A percentile compares a stretch with the other conserved stretches of the same genome.
Evolutionary conservation across 371 early-diverging fungal species (phyloP).

Genomic region (Synchytrium microbalum): DNA sequence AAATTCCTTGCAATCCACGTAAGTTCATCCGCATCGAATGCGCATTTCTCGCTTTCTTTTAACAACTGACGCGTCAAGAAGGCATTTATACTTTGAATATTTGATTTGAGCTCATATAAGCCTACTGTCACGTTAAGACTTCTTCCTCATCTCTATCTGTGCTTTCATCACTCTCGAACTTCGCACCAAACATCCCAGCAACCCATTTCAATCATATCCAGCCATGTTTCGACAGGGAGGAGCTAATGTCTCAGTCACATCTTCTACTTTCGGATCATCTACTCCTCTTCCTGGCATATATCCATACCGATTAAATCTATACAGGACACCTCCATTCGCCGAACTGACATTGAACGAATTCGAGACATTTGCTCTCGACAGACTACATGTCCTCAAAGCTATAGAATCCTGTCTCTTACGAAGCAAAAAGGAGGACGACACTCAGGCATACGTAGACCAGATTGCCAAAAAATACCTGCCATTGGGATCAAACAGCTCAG

Average conservation of each 20-base stretch:
- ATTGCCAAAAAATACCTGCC: conserved; percentile 53
- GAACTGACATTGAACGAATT: conserved; percentile 84
- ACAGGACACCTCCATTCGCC: conserved; percentile 55
- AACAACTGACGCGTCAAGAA: too few species aligned
- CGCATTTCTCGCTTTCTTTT: too few species aligned
- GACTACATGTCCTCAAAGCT: conserved; percentile 76
- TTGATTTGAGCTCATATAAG: too few species aligned
- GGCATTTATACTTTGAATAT: too few species aligned
- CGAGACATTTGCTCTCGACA: conserved; percentile 83
- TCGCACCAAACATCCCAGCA: not conserved
- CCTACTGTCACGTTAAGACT: too few species aligned
- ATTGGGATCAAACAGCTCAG: conserved; percentile 34
- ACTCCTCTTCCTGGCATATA: conserved; percentile 26
- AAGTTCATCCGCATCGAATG: too few species aligned
- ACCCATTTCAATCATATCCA: not conserved
- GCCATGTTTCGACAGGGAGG: not conserved
- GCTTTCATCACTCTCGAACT: not conserved
- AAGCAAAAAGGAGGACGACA: conserved; percentile 54
- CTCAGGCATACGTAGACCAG: conserved; percentile 47
- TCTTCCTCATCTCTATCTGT: too few species aligned
- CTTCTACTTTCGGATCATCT: too few species aligned
- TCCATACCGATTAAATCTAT: conserved; percentile 74
- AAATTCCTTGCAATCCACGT: too few species aligned
- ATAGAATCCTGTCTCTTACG: conserved; percentile 75
- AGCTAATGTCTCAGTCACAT: not conserved